These are phyloP conservation scores for Hypoxylon lenormandii DNA, from an alignment of 495 filamentous ascomycete species.

Conservation along the genomic window DNA sequence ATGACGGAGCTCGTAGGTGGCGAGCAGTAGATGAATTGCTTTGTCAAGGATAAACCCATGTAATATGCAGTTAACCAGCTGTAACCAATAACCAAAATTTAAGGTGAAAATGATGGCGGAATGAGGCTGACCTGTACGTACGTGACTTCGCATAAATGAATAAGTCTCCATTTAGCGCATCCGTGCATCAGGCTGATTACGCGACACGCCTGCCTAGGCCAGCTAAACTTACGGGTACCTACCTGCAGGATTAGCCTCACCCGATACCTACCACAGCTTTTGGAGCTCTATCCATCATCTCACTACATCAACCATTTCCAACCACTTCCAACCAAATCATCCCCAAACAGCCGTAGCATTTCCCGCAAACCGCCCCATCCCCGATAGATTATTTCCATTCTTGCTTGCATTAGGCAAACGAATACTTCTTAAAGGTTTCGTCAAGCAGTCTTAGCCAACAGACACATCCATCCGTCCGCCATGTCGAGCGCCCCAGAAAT, in stretches of 20 bases:
- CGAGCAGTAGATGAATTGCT: background rate
- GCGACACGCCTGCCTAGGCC: conserved; percentile 49
- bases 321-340: conserved; percentile 5
- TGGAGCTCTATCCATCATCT: conserved; percentile 33
- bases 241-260: conserved; percentile 35
- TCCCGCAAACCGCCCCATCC: background rate
- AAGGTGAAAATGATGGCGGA: too few relatives aligned
- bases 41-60: background rate
- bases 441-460: conserved; percentile 1
- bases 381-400: background rate
- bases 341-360: background rate
- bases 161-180: background rate
- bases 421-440: background rate
- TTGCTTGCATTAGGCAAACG: background rate
- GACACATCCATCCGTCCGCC: conserved; percentile 18
- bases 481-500: conserved; percentile 90
- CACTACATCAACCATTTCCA: conserved; percentile 20
- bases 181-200: conserved; percentile 48
- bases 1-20: conserved; percentile 33
- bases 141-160: background rate
- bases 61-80: background rate
- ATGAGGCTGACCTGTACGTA: background rate
- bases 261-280: conserved; percentile 26
- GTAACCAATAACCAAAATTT: background rate
- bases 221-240: conserved; percentile 27